Conservation (phyloP, 805 yeast genomes). For the Blastobotrys attinorum region DNA sequence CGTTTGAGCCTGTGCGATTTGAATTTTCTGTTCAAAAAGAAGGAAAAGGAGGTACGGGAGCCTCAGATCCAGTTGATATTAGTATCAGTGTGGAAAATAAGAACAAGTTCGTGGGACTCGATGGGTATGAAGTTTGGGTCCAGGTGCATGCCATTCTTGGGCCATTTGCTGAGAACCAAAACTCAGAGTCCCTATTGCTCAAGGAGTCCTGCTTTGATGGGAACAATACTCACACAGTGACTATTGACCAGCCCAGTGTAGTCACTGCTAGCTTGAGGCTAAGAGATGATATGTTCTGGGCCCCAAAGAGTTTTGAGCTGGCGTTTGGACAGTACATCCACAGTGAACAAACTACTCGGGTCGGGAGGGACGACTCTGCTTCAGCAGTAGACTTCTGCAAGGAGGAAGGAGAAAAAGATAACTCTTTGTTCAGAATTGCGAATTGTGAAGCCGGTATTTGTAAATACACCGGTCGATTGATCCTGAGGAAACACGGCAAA, state of each 20-base stretch:
- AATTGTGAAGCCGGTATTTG: constrained; percentile 2
- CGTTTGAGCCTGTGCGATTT: constrained; percentile 27
- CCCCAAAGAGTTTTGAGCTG: constrained; percentile 19
- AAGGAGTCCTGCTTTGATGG: background rate
- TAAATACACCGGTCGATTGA: constrained; percentile 6
- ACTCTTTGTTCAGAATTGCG: background rate
- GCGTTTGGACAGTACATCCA: constrained; percentile 23
- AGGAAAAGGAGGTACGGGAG: too few relatives aligned
- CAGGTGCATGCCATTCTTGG: background rate
- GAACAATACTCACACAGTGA: too few relatives aligned
- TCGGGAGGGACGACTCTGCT: background rate
- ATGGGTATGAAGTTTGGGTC: background rate
- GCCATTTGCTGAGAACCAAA: too few relatives aligned
- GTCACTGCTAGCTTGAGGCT: constrained; percentile 11
- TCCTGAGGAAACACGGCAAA: constrained; percentile 6
- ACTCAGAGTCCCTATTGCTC: background rate
- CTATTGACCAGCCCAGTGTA: too few relatives aligned
- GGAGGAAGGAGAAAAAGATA: background rate
- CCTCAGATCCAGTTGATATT: constrained; percentile 4
- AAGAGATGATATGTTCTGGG: constrained; percentile 14
- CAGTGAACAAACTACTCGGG: background rate
- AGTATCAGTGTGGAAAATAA: constrained; percentile 4
- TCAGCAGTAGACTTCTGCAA: background rate
- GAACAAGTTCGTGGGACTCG: background rate
- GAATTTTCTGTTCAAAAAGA: background rate